A percentile compares a stretch with the other conserved stretches of the same genome.
These are phyloP conservation scores for Plantago ovata DNA, from an alignment of 257 asterid species.

Conservation along the genomic window DNA sequence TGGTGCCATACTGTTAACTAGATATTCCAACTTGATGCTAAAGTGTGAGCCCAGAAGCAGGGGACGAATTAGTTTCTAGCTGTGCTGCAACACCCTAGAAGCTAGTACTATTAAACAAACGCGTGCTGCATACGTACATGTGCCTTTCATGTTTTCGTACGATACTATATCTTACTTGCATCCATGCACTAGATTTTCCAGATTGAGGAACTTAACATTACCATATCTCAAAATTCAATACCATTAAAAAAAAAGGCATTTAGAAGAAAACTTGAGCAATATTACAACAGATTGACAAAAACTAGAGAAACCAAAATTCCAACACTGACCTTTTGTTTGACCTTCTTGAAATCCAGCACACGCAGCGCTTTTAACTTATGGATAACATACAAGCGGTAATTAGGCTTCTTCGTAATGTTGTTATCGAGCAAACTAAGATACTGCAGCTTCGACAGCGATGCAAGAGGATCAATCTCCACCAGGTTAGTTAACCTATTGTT, in stretches of 20 bases:
- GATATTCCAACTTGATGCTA: too few relatives aligned
- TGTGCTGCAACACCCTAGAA: not conserved
- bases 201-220: not conserved
- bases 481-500: slow-evolving; percentile 90
- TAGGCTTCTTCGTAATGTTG: slow-evolving; percentile 87
- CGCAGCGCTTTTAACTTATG: slow-evolving; percentile 87
- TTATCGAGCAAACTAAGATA: slow-evolving; percentile 91
- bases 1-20: too few relatives aligned
- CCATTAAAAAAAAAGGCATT: not conserved
- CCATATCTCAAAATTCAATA: not conserved
- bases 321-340: slow-evolving; percentile 78
- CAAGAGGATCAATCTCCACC: slow-evolving; percentile 92
- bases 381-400: slow-evolving; percentile 91
- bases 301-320: not conserved
- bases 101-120: not conserved
- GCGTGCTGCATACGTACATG: not conserved
- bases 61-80: not conserved
- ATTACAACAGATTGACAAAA: not conserved
- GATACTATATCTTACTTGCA: not conserved
- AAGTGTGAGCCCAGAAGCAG: too few relatives aligned
- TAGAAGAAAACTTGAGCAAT: not conserved
- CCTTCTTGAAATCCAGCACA: slow-evolving; percentile 87
- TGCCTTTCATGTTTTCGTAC: not conserved
- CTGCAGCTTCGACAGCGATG: slow-evolving; percentile 81
- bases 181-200: not conserved